Evolutionary conservation across 192 early-diverging fungal genomes (phyloP).

Genomic region (Coemansia sp.): DNA sequence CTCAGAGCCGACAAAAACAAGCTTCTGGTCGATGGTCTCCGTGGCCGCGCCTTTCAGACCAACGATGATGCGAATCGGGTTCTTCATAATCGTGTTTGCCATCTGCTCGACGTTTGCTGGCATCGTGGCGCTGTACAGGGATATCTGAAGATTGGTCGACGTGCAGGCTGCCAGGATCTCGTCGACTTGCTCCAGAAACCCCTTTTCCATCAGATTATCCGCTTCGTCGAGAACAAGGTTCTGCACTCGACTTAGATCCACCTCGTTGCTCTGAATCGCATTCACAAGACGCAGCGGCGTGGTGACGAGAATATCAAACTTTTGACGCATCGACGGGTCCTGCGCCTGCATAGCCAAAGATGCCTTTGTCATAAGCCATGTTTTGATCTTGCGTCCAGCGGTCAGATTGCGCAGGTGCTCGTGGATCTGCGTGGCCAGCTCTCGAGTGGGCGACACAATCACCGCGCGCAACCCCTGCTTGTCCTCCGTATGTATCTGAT

Average conservation of each 20-base stretch:
- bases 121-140: constrained; percentile 92
- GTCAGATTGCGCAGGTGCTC: constrained; percentile 75
- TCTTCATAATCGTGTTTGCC: constrained; percentile 87
- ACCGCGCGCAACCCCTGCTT: constrained; percentile 84
- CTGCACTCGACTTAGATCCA: constrained; percentile 74
- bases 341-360: constrained; percentile 65
- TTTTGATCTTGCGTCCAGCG: constrained; percentile 72
- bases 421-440: constrained; percentile 86
- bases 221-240: constrained; percentile 81
- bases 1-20: constrained; percentile 90
- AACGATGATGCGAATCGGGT: constrained; percentile 84
- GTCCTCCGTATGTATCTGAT: constrained; percentile 73
- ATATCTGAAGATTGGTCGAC: constrained; percentile 67
- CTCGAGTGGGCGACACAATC: constrained; percentile 91
- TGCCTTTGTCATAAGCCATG: constrained; percentile 81
- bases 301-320: constrained; percentile 89
- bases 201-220: constrained; percentile 75
- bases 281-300: constrained; percentile 91
- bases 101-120: constrained; percentile 87
- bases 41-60: constrained; percentile 89
- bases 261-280: constrained; percentile 72
- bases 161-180: constrained; percentile 86
- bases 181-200: constrained; percentile 85
- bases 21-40: constrained; percentile 82
- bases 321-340: constrained; percentile 61